Conservation (phyloP, 331 rosid genomes). For the Telfairia occidentalis region DNA sequence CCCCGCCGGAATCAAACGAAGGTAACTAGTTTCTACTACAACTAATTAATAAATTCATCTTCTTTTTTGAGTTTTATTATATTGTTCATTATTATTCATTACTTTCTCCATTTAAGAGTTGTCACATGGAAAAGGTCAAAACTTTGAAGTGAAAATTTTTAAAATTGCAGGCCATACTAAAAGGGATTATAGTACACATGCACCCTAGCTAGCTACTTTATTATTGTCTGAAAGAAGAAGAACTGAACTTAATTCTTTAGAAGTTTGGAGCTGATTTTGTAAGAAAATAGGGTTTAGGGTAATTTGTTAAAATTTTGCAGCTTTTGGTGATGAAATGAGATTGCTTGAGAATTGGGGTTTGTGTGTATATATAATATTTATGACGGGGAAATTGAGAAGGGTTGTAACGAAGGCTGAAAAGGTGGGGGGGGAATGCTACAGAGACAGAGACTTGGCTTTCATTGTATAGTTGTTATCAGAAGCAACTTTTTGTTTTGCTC, state of each 20-base stretch:
- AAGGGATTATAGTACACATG: too few relatives aligned
- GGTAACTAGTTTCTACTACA: slow-evolving; percentile 30
- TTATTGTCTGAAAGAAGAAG: too few relatives aligned
- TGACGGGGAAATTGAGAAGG: neutral
- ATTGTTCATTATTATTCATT: neutral
- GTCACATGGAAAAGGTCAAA: neutral
- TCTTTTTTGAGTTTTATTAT: too few relatives aligned
- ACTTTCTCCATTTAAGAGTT: neutral
- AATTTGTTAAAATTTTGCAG: neutral
- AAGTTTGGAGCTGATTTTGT: neutral
- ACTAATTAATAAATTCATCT: too few relatives aligned
- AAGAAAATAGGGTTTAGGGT: neutral
- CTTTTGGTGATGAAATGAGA: neutral
- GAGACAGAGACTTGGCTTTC: neutral
- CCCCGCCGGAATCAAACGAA: slow-evolving; percentile 74
- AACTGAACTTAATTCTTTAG: too few relatives aligned
- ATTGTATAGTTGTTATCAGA: slow-evolving; percentile 1
- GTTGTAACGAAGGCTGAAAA: slow-evolving; percentile 3
- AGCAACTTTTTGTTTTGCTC: neutral
- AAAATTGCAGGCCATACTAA: neutral
- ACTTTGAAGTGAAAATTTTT: neutral
- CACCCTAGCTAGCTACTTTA: too few relatives aligned
- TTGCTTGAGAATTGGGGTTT: neutral
- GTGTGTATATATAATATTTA: neutral
- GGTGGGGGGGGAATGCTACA: slow-evolving; percentile 6